phyloP scores from a whole-genome alignment of 2,329 filamentous ascomycete genomes.

The Fonsecaea erecta region DNA sequence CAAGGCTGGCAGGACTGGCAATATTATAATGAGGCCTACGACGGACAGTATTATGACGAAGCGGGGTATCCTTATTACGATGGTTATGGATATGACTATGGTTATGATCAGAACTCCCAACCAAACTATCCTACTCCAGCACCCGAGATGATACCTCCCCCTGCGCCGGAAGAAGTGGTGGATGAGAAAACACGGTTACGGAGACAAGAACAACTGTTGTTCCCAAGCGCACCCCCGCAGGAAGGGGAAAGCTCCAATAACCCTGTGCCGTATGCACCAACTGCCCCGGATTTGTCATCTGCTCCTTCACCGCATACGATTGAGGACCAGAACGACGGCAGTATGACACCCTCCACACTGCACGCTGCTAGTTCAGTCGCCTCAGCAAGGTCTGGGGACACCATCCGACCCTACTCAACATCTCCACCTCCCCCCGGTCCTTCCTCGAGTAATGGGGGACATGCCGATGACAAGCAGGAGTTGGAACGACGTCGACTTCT shows the following conservation, averaged over 20 bases:
- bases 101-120: constrained; percentile 22
- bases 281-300: constrained; percentile 52
- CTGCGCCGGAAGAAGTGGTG: constrained; percentile 63
- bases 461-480: constrained; percentile 77
- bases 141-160: constrained; percentile 44
- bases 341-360: constrained; percentile 33
- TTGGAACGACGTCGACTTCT: constrained; percentile 70
- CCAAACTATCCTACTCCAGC: constrained; percentile 15
- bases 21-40: constrained; percentile 24
- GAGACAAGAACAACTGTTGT: constrained; percentile 74
- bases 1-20: constrained; percentile 24
- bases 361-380: constrained; percentile 32
- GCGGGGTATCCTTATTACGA: constrained; percentile 31
- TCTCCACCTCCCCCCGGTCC: constrained; percentile 34
- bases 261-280: constrained; percentile 44
- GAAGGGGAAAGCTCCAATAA: constrained; percentile 53
- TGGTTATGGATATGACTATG: constrained; percentile 23
- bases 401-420: constrained; percentile 37
- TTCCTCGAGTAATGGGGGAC: constrained; percentile 46
- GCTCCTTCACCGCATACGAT: constrained; percentile 40
- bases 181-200: constrained; percentile 83
- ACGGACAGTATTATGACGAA: constrained; percentile 36
- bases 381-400: constrained; percentile 41
- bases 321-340: constrained; percentile 46
- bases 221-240: constrained; percentile 77